A percentile compares a stretch with the other conserved stretches of the same genome.
phyloP scores from a whole-genome alignment of 2,329 filamentous ascomycete genomes.

The Trichophyton schoenleinii region DNA sequence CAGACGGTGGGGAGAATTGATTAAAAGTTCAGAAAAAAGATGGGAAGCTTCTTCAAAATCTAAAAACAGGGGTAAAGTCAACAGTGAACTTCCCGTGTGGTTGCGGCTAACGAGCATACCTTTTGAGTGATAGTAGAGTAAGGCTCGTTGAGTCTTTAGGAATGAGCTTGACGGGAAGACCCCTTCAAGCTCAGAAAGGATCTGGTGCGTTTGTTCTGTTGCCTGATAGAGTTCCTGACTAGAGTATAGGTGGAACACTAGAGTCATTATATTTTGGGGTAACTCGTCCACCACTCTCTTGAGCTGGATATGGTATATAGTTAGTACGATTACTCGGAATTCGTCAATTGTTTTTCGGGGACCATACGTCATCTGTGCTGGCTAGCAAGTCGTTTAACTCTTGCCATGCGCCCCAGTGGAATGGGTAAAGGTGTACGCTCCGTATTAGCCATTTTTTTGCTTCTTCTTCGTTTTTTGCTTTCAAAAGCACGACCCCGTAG shows the following conservation, averaged over 20 bases:
- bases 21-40: constrained; percentile 56
- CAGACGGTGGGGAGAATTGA: constrained; percentile 55
- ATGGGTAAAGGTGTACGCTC: constrained; percentile 79
- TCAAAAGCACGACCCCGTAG: constrained; percentile 81
- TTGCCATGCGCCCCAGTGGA: constrained; percentile 96
- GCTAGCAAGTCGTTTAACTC: constrained; percentile 74
- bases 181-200: constrained; percentile 61
- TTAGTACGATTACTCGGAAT: constrained; percentile 6
- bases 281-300: constrained; percentile 59
- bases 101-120: constrained; percentile 17
- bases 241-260: constrained; percentile 85
- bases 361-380: constrained; percentile 64
- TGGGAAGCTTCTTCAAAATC: constrained; percentile 53
- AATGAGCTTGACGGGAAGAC: constrained; percentile 87
- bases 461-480: constrained; percentile 75
- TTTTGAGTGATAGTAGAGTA: constrained; percentile 84
- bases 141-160: constrained; percentile 74
- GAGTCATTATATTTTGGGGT: constrained; percentile 81
- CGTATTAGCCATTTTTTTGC: constrained; percentile 78
- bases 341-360: constrained; percentile 4
- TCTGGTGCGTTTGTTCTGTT: constrained; percentile 58
- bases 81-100: background rate
- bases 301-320: constrained; percentile 38
- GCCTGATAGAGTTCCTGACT: constrained; percentile 87
- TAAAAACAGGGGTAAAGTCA: constrained; percentile 13